Evolutionary conservation across 176 grass and related monocot species (phyloP).

Genomic region (Raddia guianensis): DNA sequence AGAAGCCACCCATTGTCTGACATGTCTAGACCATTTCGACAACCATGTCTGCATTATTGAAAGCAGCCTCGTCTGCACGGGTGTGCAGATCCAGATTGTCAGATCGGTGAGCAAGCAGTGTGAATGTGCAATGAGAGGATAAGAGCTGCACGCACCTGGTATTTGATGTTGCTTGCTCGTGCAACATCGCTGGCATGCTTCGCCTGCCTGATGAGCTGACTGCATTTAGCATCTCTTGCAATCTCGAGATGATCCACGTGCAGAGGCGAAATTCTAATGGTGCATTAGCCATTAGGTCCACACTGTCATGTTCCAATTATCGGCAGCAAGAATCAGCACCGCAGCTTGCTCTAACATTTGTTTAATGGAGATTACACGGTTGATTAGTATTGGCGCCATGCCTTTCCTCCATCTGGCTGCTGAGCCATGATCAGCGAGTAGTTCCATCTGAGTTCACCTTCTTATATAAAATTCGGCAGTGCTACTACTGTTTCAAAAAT

Average conservation of each 20-base stretch:
- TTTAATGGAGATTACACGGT: background rate
- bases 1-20: conserved; percentile 1
- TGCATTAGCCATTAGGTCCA: conserved; percentile 2
- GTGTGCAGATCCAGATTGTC: background rate
- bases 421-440: background rate
- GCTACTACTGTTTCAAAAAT: too few species aligned
- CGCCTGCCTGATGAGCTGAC: background rate
- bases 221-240: conserved; percentile 28
- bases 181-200: conserved; percentile 3
- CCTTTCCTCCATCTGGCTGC: background rate
- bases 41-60: background rate
- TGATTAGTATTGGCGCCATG: background rate
- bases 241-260: conserved; percentile 17
- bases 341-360: background rate
- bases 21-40: conserved; percentile 3
- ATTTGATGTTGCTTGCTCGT: background rate
- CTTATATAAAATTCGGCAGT: too few species aligned
- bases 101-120: background rate
- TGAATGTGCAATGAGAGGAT: background rate
- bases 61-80: conserved; percentile 28
- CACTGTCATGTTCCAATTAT: conserved; percentile 16
- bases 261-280: background rate
- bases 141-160: background rate
- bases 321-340: conserved; percentile 32
- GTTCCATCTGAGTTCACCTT: background rate